Percentiles rank a stretch among this genome's conserved stretches.
phyloP scores from a whole-genome alignment of 2,329 filamentous ascomycete species.

The Colletotrichum sansevieriae region DNA sequence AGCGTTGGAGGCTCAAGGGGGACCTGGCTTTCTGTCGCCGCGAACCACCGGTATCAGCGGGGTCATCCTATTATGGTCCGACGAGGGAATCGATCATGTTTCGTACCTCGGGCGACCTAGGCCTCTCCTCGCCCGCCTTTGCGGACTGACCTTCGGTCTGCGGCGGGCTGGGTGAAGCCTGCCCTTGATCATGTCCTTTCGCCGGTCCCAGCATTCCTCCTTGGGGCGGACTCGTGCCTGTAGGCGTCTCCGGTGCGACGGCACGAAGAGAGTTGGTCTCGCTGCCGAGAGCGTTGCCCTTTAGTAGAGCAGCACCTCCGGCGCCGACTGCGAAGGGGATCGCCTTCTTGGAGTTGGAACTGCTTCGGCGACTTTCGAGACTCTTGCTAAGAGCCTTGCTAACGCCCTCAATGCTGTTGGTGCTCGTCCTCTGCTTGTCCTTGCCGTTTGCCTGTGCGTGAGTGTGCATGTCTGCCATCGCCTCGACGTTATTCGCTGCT shows the following conservation, averaged over 20 bases:
- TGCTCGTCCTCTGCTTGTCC: slow-evolving; percentile 59
- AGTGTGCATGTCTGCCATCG: slow-evolving; percentile 78
- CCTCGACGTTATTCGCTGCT: slow-evolving; percentile 87
- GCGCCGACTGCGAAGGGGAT: slow-evolving; percentile 63
- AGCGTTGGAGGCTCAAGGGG: slow-evolving; percentile 51
- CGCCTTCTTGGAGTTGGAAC: slow-evolving; percentile 85
- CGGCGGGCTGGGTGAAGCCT: slow-evolving; percentile 22
- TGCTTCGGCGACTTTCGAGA: slow-evolving; percentile 90
- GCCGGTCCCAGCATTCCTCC: slow-evolving; percentile 44
- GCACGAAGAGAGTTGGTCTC: slow-evolving; percentile 71
- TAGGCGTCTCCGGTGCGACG: slow-evolving; percentile 57
- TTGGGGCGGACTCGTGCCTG: slow-evolving; percentile 57
- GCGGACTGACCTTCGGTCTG: slow-evolving; percentile 28
- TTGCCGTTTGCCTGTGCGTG: slow-evolving; percentile 59
- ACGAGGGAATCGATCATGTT: slow-evolving; percentile 63
- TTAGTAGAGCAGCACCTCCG: slow-evolving; percentile 54
- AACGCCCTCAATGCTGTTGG: slow-evolving; percentile 76
- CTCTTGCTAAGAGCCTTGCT: slow-evolving; percentile 87
- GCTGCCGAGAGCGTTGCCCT: slow-evolving; percentile 67
- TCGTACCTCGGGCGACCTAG: slow-evolving; percentile 64
- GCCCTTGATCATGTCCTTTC: slow-evolving; percentile 31
- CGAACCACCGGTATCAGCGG: slow-evolving; percentile 48
- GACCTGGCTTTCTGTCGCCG: slow-evolving; percentile 43
- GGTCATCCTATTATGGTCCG: slow-evolving; percentile 55
- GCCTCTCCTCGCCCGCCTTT: slow-evolving; percentile 34